A percentile compares a stretch with the other conserved stretches of the same genome.
Conservation (phyloP, 768 basidiomycete species). For the Rhizopogon roseolus region DNA sequence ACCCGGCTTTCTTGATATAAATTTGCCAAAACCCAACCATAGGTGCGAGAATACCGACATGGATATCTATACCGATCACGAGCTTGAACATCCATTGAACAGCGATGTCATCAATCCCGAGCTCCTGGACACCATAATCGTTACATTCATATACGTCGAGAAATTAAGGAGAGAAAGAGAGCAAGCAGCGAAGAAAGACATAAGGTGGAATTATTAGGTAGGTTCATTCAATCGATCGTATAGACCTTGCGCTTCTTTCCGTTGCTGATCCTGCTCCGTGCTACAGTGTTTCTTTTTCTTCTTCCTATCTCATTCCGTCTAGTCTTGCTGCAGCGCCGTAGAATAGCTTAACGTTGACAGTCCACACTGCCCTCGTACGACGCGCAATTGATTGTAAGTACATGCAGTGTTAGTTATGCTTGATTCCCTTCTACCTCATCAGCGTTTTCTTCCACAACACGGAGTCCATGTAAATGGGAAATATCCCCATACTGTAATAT, state of each 20-base stretch:
- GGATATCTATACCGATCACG: neutral
- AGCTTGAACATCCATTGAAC: neutral
- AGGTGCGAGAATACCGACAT: neutral
- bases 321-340: neutral
- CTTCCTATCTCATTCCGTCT: neutral
- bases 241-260: neutral
- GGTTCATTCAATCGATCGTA: neutral
- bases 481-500: constrained; percentile 52
- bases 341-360: too few relatives aligned
- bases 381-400: too few relatives aligned
- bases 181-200: neutral
- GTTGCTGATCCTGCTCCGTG: neutral
- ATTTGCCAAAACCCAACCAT: neutral
- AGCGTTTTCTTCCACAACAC: constrained; percentile 42
- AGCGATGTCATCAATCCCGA: neutral
- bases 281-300: neutral
- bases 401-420: neutral
- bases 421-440: constrained; percentile 32
- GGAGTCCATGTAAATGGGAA: constrained; percentile 41
- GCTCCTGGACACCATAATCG: constrained; percentile 3
- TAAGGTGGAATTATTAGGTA: neutral
- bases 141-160: constrained; percentile 4
- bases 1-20: constrained; percentile 3
- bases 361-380: too few relatives aligned
- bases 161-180: constrained; percentile 5